phyloP scores from a whole-genome alignment of 306 rosid genomes.

The Betula pendula region DNA sequence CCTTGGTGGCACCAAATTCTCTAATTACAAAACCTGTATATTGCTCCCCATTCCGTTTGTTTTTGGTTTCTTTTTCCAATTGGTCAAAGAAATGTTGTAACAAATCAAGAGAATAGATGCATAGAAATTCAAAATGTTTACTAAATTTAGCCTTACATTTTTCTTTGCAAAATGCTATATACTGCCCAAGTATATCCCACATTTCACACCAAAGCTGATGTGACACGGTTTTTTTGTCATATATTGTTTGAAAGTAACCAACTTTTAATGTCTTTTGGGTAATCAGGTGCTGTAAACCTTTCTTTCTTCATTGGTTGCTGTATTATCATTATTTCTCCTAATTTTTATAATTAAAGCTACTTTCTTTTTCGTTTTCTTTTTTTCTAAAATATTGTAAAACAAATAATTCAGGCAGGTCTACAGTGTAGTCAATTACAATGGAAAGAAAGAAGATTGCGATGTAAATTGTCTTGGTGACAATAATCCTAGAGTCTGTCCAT shows the following conservation, averaged over 20 bases:
- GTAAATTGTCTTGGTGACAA: too few relatives aligned
- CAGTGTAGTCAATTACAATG: too few relatives aligned
- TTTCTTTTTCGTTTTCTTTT: too few relatives aligned
- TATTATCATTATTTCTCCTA: not conserved
- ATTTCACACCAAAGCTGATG: too few relatives aligned
- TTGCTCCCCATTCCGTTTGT: slow-evolving; percentile 29
- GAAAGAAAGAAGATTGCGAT: too few relatives aligned
- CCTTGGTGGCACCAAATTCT: slow-evolving; percentile 16
- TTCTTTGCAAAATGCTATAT: too few relatives aligned
- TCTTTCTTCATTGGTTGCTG: not conserved
- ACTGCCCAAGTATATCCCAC: too few relatives aligned
- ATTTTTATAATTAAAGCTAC: too few relatives aligned
- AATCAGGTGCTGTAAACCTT: not conserved
- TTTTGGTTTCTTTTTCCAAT: slow-evolving; percentile 13
- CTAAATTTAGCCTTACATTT: not conserved
- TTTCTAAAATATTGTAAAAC: too few relatives aligned
- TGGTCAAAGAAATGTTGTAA: slow-evolving; percentile 25
- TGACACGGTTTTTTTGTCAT: too few relatives aligned
- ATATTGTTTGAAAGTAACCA: not conserved
- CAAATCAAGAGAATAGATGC: slow-evolving; percentile 33
- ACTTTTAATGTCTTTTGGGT: not conserved
- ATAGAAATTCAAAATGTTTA: slow-evolving; percentile 28
- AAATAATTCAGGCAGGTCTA: too few relatives aligned
- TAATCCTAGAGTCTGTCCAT: too few relatives aligned
- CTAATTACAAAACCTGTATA: slow-evolving; percentile 43